Conservation (phyloP, 305 asterid species). For the Ajuga reptans region DNA sequence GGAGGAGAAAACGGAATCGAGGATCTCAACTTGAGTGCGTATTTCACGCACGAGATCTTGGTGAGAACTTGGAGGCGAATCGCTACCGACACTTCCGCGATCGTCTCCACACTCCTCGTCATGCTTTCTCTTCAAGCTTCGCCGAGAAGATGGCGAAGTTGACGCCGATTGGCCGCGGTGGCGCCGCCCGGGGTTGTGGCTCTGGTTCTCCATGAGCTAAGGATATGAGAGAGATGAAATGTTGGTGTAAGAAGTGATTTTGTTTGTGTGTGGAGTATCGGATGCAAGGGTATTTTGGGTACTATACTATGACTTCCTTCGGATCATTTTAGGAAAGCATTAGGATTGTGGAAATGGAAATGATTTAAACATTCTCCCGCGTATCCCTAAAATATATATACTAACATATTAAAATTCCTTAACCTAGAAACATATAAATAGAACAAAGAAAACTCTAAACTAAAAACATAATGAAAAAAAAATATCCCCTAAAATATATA, state of each 20-base stretch:
- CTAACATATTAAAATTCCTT: too few relatives aligned
- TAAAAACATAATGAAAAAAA: too few relatives aligned
- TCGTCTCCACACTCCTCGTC: constrained; percentile 58
- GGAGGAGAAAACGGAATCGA: constrained; percentile 43
- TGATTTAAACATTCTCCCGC: too few relatives aligned
- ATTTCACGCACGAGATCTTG: constrained; percentile 67
- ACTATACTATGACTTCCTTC: neutral
- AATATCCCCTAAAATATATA: too few relatives aligned
- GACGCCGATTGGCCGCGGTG: constrained; percentile 57
- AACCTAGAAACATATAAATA: too few relatives aligned
- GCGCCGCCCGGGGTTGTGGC: constrained; percentile 55
- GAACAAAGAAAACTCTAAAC: too few relatives aligned
- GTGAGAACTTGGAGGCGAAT: constrained; percentile 42
- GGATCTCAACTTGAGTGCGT: constrained; percentile 72
- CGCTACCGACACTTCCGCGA: constrained; percentile 43
- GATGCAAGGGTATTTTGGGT: constrained; percentile 24
- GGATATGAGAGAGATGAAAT: constrained; percentile 27
- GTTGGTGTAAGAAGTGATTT: constrained; percentile 14
- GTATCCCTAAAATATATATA: too few relatives aligned
- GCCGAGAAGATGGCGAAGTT: constrained; percentile 36
- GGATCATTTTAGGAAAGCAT: too few relatives aligned
- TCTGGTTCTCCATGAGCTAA: constrained; percentile 60
- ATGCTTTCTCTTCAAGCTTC: constrained; percentile 80
- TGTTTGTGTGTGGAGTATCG: constrained; percentile 10
- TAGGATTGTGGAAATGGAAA: too few relatives aligned